Percentiles rank a stretch among this genome's conserved stretches.
Conservation (phyloP, 805 yeast genomes). For the Nakazawaea wickerhamii region DNA sequence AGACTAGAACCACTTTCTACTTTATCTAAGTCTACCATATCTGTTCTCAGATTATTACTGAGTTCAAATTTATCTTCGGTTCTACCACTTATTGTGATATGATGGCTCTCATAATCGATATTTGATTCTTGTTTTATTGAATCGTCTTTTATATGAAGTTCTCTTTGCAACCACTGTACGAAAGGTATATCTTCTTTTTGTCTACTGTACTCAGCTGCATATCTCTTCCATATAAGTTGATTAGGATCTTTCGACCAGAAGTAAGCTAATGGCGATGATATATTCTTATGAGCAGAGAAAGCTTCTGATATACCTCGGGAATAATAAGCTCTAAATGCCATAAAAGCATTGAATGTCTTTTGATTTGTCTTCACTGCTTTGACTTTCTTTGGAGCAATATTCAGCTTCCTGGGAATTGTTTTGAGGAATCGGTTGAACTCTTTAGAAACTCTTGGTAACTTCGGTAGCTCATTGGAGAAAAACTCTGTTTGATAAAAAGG, state of each 20-base stretch:
- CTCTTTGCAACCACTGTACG: too few species aligned
- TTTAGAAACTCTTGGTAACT: constrained; percentile 10
- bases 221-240: constrained; percentile 25
- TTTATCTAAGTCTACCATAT: too few species aligned
- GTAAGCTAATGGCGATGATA: constrained; percentile 22
- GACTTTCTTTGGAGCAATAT: neutral
- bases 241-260: constrained; percentile 24
- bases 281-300: constrained; percentile 21
- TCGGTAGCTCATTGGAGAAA: neutral
- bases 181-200: too few species aligned
- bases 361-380: constrained; percentile 7
- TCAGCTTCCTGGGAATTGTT: constrained; percentile 1
- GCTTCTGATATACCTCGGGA: constrained; percentile 21
- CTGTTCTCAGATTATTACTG: too few species aligned
- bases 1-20: too few species aligned
- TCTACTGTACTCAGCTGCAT: too few species aligned
- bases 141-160: neutral
- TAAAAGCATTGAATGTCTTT: constrained; percentile 25
- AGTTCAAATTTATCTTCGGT: too few species aligned
- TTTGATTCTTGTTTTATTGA: neutral
- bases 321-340: constrained; percentile 28
- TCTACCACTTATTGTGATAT: too few species aligned
- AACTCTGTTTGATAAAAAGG: neutral
- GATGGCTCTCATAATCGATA: too few species aligned
- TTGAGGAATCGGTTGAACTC: constrained; percentile 12